Percentiles rank a stretch among this genome's conserved stretches.
Evolutionary conservation across 1,139 yeast species (phyloP).

Genomic region (Pichia sp.): DNA sequence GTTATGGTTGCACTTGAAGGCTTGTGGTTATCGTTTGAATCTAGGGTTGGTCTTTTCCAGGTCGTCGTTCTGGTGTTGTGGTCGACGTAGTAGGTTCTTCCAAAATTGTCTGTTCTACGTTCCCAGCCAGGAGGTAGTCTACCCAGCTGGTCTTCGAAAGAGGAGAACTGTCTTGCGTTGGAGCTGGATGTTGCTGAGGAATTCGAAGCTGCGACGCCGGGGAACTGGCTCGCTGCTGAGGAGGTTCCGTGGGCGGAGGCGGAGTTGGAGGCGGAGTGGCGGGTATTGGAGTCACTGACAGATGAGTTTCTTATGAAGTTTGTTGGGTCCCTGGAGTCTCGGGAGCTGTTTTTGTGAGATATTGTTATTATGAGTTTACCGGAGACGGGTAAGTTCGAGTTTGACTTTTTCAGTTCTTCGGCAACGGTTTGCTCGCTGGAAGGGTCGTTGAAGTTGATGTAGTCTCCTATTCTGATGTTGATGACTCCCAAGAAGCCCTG

Average conservation of each 20-base stretch:
- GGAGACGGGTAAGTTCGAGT: constrained; percentile 85
- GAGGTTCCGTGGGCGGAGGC: background rate
- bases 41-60: constrained; percentile 91
- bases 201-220: constrained; percentile 26
- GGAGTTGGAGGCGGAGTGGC: constrained; percentile 6
- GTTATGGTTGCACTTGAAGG: constrained; percentile 80
- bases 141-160: constrained; percentile 96
- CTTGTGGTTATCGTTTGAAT: constrained; percentile 61
- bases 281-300: background rate
- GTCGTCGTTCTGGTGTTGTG: constrained; percentile 97
- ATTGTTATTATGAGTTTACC: constrained; percentile 84
- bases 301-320: constrained; percentile 17
- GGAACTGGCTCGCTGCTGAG: constrained; percentile 19
- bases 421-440: constrained; percentile 80
- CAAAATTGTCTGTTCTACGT: constrained; percentile 93
- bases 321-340: constrained; percentile 31
- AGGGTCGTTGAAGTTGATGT: constrained; percentile 61
- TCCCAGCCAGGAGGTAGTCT: constrained; percentile 99
- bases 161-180: constrained; percentile 62
- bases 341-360: constrained; percentile 38
- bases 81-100: constrained; percentile 96
- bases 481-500: constrained; percentile 98
- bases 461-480: constrained; percentile 85
- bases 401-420: constrained; percentile 84
- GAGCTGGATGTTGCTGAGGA: constrained; percentile 17